These are phyloP conservation scores for Poa annua DNA, from an alignment of 176 grass and related monocot genomes.

Conservation along the genomic window DNA sequence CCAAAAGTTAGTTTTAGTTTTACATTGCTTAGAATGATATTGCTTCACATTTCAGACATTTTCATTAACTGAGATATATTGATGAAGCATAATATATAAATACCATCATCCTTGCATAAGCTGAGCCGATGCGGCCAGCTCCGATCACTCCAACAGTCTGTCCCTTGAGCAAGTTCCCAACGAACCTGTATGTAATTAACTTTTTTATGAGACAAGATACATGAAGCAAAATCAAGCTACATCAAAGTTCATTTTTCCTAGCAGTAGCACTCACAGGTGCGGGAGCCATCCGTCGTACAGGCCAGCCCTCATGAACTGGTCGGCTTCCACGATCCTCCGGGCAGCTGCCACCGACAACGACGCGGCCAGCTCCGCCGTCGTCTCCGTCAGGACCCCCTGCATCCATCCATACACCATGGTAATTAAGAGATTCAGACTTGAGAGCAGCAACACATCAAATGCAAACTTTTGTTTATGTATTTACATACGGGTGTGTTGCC, in stretches of 20 bases:
- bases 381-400: constrained; percentile 94
- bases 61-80: background rate
- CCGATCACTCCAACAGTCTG: constrained; percentile 95
- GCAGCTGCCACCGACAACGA: constrained; percentile 17
- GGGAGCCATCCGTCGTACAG: constrained; percentile 96
- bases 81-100: background rate
- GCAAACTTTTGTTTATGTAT: background rate
- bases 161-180: constrained; percentile 91
- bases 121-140: constrained; percentile 90
- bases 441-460: background rate
- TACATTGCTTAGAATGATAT: background rate
- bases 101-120: constrained; percentile 98
- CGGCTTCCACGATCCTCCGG: constrained; percentile 14
- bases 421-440: background rate
- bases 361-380: constrained; percentile 67
- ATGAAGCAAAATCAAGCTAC: background rate
- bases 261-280: constrained; percentile 53
- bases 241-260: background rate
- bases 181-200: constrained; percentile 53
- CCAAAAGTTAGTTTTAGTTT: background rate
- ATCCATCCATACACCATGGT: background rate
- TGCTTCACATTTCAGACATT: background rate
- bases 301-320: constrained; percentile 49
- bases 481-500: constrained; percentile 77
- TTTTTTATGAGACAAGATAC: background rate